These are phyloP conservation scores for Trichosporon coremiiforme DNA, from an alignment of 1,284 basidiomycete species.

Conservation along the genomic window DNA sequence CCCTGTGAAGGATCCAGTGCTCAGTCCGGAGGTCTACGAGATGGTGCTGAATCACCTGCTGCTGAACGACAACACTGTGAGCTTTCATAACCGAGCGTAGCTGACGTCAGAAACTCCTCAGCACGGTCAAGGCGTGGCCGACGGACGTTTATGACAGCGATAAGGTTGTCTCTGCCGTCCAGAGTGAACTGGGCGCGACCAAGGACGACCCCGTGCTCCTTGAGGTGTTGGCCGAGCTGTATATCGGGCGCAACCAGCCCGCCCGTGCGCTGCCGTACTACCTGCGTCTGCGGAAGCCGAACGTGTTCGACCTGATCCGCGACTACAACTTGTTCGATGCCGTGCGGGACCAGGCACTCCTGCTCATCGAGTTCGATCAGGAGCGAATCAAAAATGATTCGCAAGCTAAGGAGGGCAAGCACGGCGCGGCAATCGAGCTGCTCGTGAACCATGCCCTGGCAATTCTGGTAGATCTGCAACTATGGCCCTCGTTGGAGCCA, in stretches of 20 bases:
- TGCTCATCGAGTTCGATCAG: constrained; percentile 92
- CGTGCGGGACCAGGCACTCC: constrained; percentile 87
- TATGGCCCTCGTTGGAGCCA: too few relatives aligned
- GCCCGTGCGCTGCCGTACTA: constrained; percentile 91
- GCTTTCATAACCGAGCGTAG: constrained; percentile 36
- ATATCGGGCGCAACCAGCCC: constrained; percentile 82
- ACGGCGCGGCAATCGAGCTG: constrained; percentile 73
- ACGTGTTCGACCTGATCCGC: constrained; percentile 92
- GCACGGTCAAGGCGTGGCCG: constrained; percentile 86
- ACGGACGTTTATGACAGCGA: constrained; percentile 83
- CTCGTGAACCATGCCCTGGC: constrained; percentile 94
- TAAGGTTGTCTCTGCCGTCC: constrained; percentile 83
- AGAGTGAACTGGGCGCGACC: constrained; percentile 72
- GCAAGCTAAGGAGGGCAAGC: constrained; percentile 41
- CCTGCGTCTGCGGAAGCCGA: constrained; percentile 77
- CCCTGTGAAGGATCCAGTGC: constrained; percentile 76
- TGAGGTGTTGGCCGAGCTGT: constrained; percentile 92
- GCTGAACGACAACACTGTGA: constrained; percentile 71
- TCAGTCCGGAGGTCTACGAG: constrained; percentile 86
- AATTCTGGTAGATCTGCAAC: constrained; percentile 71
- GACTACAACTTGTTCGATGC: constrained; percentile 94
- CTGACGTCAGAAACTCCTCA: constrained; percentile 65
- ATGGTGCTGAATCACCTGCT: constrained; percentile 91
- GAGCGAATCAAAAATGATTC: constrained; percentile 66
- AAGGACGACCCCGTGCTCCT: constrained; percentile 70